A percentile compares a stretch with the other conserved stretches of the same genome.
Conservation (phyloP, 1,139 yeast species). For the Protomyces inundatus region DNA sequence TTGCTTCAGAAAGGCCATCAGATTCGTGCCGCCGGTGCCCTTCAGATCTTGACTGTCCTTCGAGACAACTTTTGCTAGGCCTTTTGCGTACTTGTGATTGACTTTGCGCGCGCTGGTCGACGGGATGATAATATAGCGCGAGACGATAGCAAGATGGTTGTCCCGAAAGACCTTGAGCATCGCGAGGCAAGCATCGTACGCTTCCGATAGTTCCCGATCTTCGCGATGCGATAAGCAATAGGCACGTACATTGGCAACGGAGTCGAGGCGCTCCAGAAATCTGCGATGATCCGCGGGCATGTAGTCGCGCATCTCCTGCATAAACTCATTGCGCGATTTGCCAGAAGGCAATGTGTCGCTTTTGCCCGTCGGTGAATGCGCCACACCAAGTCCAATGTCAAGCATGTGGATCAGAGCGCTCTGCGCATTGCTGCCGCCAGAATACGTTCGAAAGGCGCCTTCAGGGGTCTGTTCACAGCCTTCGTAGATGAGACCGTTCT, state of each 20-base stretch:
- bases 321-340: slow-evolving; percentile 50
- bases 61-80: slow-evolving; percentile 35
- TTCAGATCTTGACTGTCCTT: slow-evolving; percentile 51
- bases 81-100: slow-evolving; percentile 34
- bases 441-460: slow-evolving; percentile 50
- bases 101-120: slow-evolving; percentile 44
- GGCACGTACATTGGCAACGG: slow-evolving; percentile 56
- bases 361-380: slow-evolving; percentile 60
- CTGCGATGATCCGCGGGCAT: slow-evolving; percentile 85
- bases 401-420: slow-evolving; percentile 81
- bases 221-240: slow-evolving; percentile 56
- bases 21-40: slow-evolving; percentile 93
- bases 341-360: slow-evolving; percentile 40
- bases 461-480: slow-evolving; percentile 43
- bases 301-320: slow-evolving; percentile 76
- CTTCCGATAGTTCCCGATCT: slow-evolving; percentile 45
- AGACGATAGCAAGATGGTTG: slow-evolving; percentile 86
- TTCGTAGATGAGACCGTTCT: slow-evolving; percentile 39
- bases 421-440: slow-evolving; percentile 95
- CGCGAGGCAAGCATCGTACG: slow-evolving; percentile 86
- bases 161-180: slow-evolving; percentile 85
- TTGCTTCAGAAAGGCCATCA: slow-evolving; percentile 86
- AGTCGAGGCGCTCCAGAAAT: slow-evolving; percentile 57
- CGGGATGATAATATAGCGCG: slow-evolving; percentile 76
- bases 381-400: slow-evolving; percentile 68